These are phyloP conservation scores for Isabelozyma rhagii DNA, from an alignment of 805 yeast species.

Conservation along the genomic window DNA sequence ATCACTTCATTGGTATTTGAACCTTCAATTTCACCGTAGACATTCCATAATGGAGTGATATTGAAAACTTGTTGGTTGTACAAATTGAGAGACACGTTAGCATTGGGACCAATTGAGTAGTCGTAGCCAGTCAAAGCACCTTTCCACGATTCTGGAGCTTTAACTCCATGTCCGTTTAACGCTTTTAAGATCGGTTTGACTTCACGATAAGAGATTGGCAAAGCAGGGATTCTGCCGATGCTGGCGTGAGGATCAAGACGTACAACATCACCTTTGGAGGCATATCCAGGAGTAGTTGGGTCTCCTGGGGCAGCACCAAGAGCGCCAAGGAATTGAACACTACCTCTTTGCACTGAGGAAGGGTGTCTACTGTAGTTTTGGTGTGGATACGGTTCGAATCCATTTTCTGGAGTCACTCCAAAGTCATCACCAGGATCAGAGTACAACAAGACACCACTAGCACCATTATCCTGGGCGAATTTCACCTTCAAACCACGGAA, in stretches of 20 bases:
- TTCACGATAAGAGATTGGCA: constrained; percentile 43
- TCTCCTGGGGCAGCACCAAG: constrained; percentile 60
- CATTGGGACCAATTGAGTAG: constrained; percentile 39
- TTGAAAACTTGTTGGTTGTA: constrained; percentile 39
- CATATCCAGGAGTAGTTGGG: constrained; percentile 74
- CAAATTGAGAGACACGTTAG: constrained; percentile 34
- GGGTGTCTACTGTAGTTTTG: constrained; percentile 75
- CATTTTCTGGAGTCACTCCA: constrained; percentile 49
- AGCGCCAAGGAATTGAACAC: constrained; percentile 58
- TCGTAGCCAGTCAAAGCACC: constrained; percentile 41
- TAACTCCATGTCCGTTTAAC: constrained; percentile 37
- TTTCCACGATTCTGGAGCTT: constrained; percentile 28
- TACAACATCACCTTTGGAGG: constrained; percentile 43
- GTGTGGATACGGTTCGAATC: constrained; percentile 63
- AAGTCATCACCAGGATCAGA: constrained; percentile 70
- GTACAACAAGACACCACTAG: constrained; percentile 62
- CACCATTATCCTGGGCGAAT: constrained; percentile 72
- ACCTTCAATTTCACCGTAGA: constrained; percentile 43
- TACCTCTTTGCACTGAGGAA: constrained; percentile 72
- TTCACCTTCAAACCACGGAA: constrained; percentile 75
- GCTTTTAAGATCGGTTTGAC: constrained; percentile 39
- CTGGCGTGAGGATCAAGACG: constrained; percentile 32
- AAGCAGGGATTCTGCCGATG: constrained; percentile 39
- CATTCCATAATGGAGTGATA: constrained; percentile 40
- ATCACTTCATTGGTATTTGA: constrained; percentile 36